Percentiles rank a stretch among this genome's conserved stretches.
phyloP scores from a whole-genome alignment of 306 rosid genomes.

The Abrus pulchellus region DNA sequence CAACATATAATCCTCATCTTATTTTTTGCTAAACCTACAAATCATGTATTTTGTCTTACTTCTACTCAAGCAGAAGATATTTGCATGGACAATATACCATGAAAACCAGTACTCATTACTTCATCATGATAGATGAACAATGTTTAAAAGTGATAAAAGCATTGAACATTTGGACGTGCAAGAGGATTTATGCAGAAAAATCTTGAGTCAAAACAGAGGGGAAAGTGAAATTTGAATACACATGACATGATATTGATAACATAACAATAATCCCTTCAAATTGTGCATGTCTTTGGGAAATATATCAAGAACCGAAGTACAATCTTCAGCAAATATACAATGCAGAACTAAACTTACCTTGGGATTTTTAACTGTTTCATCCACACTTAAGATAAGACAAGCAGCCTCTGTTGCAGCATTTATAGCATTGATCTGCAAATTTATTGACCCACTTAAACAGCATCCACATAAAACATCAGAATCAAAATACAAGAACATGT shows the following conservation, averaged over 20 bases:
- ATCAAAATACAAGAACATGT: background rate
- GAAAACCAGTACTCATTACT: background rate
- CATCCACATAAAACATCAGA: constrained; percentile 37
- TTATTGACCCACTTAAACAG: constrained; percentile 21
- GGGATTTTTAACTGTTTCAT: constrained; percentile 95
- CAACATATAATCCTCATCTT: no score
- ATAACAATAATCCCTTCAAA: background rate
- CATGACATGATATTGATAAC: background rate
- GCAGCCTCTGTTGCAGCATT: constrained; percentile 99
- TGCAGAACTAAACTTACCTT: constrained; percentile 63
- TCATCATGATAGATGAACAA: background rate
- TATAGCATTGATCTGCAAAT: constrained; percentile 91
- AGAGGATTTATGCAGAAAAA: background rate
- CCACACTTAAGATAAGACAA: constrained; percentile 92
- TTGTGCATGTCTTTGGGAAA: background rate
- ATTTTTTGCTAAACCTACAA: no score
- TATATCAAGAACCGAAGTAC: background rate
- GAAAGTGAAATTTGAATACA: constrained; percentile 3
- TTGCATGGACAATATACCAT: background rate
- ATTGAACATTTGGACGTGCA: background rate
- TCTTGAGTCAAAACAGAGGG: background rate
- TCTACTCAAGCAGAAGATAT: background rate
- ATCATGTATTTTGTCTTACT: no score
- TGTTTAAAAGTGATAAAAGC: background rate
- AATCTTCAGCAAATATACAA: constrained; percentile 1